Percentiles rank a stretch among this genome's conserved stretches.
These are phyloP conservation scores for Botrytis medusae DNA, from an alignment of 2,329 filamentous ascomycete species.

Conservation along the genomic window DNA sequence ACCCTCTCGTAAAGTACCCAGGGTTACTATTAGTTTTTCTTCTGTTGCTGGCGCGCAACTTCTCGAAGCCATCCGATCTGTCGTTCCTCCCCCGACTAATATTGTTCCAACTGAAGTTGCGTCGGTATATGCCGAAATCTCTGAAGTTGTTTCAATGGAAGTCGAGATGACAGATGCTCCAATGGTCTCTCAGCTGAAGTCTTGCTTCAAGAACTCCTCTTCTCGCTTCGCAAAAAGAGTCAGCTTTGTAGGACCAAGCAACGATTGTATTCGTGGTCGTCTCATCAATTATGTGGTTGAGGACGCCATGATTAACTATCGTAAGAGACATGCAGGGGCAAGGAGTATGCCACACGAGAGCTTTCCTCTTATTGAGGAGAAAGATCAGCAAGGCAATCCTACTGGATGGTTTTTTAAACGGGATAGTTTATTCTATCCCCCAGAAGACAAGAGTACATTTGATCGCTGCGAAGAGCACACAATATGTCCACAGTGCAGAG, in stretches of 20 bases:
- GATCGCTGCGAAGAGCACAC: neutral
- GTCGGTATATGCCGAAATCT: constrained; percentile 17
- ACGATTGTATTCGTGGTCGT: neutral
- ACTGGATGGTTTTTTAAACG: constrained; percentile 10
- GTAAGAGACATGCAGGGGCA: neutral
- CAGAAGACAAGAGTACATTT: neutral
- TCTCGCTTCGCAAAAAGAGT: constrained; percentile 15
- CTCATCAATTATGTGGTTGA: neutral
- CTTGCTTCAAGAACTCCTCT: constrained; percentile 11
- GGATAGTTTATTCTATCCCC: neutral
- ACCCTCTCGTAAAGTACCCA: neutral
- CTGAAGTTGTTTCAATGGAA: constrained; percentile 5
- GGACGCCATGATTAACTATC: neutral
- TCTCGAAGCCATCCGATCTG: neutral
- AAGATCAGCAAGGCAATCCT: neutral
- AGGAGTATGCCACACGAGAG: neutral
- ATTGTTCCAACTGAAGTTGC: constrained; percentile 2
- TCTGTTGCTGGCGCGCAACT: constrained; percentile 20
- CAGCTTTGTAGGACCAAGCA: constrained; percentile 12
- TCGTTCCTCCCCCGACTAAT: neutral
- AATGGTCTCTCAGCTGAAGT: constrained; percentile 13
- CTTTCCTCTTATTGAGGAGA: neutral
- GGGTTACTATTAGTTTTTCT: neutral
- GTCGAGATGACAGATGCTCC: constrained; percentile 12
- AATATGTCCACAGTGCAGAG: neutral